A percentile compares a stretch with the other conserved stretches of the same genome.
These are phyloP conservation scores for Geranium brycei DNA, from an alignment of 345 rosid genomes.

Conservation along the genomic window DNA sequence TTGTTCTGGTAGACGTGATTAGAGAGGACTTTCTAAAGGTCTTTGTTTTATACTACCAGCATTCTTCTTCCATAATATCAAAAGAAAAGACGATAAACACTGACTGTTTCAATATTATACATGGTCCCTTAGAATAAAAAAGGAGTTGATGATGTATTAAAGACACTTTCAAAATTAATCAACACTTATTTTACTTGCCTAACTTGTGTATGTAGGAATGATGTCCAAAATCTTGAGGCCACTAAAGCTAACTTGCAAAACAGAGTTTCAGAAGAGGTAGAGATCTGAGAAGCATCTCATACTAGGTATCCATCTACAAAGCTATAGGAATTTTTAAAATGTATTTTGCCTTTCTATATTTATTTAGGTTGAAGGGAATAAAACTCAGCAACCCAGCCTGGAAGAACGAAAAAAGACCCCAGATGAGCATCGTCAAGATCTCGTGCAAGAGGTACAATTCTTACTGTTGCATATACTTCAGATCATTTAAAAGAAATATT, in stretches of 20 bases:
- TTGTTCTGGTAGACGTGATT: too few species aligned
- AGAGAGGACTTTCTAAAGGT: background rate
- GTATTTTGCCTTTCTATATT: conserved; percentile 3
- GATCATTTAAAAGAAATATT: background rate
- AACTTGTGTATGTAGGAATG: conserved; percentile 30
- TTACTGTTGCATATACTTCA: background rate
- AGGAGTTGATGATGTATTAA: too few species aligned
- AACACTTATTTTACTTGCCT: background rate
- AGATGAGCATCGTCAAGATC: conserved; percentile 52
- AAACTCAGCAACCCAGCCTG: conserved; percentile 41
- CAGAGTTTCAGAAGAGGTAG: conserved; percentile 63
- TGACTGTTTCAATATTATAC: too few species aligned
- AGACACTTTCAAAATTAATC: background rate
- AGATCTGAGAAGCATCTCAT: conserved; percentile 1
- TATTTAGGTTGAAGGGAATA: conserved; percentile 51
- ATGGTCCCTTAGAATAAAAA: too few species aligned
- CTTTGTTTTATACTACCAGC: too few species aligned
- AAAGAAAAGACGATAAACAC: too few species aligned
- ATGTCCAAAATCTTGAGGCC: conserved; percentile 58
- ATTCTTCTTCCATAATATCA: too few species aligned
- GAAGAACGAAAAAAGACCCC: conserved; percentile 52
- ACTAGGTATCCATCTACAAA: conserved; percentile 1
- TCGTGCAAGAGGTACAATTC: conserved; percentile 61
- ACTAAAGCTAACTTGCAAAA: conserved; percentile 47
- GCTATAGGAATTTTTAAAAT: background rate